Conservation (phyloP, 2,329 filamentous ascomycete species). For the Chaetomiaceae sp. region DNA sequence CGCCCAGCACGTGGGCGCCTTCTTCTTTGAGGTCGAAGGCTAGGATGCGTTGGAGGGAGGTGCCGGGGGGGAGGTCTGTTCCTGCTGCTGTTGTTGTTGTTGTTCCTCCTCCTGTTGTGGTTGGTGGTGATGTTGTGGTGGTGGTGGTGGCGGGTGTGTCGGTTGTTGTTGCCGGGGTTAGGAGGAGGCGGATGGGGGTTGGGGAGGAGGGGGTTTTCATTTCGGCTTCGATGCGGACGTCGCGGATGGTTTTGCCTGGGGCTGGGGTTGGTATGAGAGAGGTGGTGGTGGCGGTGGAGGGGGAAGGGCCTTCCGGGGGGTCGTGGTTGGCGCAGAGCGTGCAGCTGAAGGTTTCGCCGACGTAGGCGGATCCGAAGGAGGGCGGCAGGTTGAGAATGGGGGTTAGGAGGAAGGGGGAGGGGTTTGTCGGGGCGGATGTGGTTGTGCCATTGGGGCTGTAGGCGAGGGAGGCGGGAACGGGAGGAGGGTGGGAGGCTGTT, state of each 20-base stretch:
- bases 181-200: constrained; percentile 2
- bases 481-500: constrained; percentile 44
- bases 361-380: constrained; percentile 89
- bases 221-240: constrained; percentile 80
- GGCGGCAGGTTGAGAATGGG: constrained; percentile 77
- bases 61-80: constrained; percentile 57
- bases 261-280: too few species aligned
- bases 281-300: neutral
- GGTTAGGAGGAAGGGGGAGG: constrained; percentile 53
- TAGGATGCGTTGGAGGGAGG: constrained; percentile 75
- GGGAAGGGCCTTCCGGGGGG: constrained; percentile 28
- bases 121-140: neutral
- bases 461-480: constrained; percentile 64
- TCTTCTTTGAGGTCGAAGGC: constrained; percentile 89
- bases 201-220: constrained; percentile 79
- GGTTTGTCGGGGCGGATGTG: constrained; percentile 39
- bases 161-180: constrained; percentile 1
- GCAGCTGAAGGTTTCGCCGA: constrained; percentile 91
- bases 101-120: neutral
- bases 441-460: constrained; percentile 43
- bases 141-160: neutral
- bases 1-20: constrained; percentile 86
- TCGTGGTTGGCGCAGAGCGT: constrained; percentile 97
- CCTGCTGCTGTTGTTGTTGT: neutral
- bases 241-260: constrained; percentile 60